Percentiles rank a stretch among this genome's conserved stretches.
These are phyloP conservation scores for Trapa incisa DNA, from an alignment of 345 rosid genomes.

Conservation along the genomic window DNA sequence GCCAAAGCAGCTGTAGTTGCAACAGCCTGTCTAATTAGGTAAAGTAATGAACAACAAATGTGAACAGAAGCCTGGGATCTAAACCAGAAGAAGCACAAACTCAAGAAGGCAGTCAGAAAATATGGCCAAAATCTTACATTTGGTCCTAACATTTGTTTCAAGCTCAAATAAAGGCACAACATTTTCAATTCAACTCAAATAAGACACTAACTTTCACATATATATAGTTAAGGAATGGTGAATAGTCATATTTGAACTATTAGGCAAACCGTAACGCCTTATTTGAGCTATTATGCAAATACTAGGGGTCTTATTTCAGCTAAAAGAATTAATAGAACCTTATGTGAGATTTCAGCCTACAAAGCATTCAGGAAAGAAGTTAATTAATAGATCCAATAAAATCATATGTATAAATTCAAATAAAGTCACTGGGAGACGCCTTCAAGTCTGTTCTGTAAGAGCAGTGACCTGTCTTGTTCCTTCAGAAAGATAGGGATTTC, in stretches of 20 bases:
- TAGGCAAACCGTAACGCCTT: too few relatives aligned
- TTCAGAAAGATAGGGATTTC: conserved; percentile 80
- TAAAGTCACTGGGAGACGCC: neutral
- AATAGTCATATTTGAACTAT: too few relatives aligned
- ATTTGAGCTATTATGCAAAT: too few relatives aligned
- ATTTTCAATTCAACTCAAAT: too few relatives aligned
- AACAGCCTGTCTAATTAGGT: conserved; percentile 48
- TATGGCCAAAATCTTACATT: too few relatives aligned
- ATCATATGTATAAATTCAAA: neutral
- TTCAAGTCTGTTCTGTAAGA: neutral
- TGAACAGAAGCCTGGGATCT: neutral
- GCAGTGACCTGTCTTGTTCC: conserved; percentile 75
- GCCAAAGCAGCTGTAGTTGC: conserved; percentile 82
- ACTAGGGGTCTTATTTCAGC: too few relatives aligned
- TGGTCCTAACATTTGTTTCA: too few relatives aligned
- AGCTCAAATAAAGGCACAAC: too few relatives aligned
- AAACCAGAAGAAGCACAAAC: neutral
- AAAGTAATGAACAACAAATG: neutral
- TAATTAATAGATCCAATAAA: neutral
- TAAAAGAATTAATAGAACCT: too few relatives aligned
- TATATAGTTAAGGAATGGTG: too few relatives aligned
- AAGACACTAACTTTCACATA: too few relatives aligned
- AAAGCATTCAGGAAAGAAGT: neutral
- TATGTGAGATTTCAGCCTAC: neutral
- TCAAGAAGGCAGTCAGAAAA: neutral